Evolutionary conservation across 2,329 filamentous ascomycete genomes (phyloP).

Genomic region (Blastomyces parvus): DNA sequence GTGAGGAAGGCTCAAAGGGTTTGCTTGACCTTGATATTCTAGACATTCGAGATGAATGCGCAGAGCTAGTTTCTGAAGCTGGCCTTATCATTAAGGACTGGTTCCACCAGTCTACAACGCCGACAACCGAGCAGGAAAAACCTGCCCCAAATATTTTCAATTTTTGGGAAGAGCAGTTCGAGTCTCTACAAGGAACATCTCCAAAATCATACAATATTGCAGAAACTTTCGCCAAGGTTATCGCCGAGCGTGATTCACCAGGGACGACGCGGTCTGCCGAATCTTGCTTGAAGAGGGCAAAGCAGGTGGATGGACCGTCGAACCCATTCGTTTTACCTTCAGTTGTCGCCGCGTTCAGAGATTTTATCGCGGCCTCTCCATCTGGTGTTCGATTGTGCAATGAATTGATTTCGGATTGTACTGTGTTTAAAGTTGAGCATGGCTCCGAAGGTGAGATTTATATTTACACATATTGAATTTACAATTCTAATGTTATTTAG

Average conservation of each 20-base stretch:
- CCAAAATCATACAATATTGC: constrained; percentile 32
- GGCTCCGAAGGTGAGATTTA: constrained; percentile 33
- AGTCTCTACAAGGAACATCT: constrained; percentile 23
- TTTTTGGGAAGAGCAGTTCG: constrained; percentile 31
- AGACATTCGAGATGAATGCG: constrained; percentile 45
- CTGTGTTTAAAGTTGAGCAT: constrained; percentile 41
- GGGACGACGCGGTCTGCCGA: constrained; percentile 23
- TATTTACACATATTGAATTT: background rate
- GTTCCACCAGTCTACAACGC: constrained; percentile 21
- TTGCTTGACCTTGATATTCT: constrained; percentile 42
- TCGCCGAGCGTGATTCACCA: constrained; percentile 25
- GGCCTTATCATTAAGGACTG: constrained; percentile 40
- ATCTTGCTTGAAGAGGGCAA: constrained; percentile 28
- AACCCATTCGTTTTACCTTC: constrained; percentile 41
- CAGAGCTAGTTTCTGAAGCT: constrained; percentile 45
- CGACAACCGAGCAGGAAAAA: background rate
- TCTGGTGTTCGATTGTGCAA: constrained; percentile 47
- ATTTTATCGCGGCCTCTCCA: constrained; percentile 40
- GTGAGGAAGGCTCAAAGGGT: constrained; percentile 46
- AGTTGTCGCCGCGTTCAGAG: constrained; percentile 41
- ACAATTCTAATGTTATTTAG: constrained; percentile 22
- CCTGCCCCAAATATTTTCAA: constrained; percentile 17
- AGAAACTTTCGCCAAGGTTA: constrained; percentile 33
- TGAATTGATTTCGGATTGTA: constrained; percentile 52
- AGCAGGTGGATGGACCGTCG: constrained; percentile 27